These are phyloP conservation scores for Pseudogymnoascus verrucosus DNA, from an alignment of 2,329 filamentous ascomycete genomes.

Conservation along the genomic window DNA sequence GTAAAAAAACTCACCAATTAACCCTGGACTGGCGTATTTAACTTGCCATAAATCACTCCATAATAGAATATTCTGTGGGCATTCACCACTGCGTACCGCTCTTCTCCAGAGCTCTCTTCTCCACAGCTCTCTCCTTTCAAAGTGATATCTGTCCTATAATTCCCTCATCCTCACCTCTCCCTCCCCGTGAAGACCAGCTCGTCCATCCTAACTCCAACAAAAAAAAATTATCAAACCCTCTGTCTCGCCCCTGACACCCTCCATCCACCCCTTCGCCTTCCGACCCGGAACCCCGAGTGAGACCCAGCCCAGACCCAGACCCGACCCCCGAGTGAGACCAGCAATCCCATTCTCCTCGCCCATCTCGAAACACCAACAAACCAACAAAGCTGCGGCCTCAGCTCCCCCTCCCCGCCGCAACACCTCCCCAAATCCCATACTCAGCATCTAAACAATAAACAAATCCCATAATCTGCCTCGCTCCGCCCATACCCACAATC, in stretches of 20 bases:
- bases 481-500: background rate
- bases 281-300: background rate
- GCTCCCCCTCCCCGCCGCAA: background rate
- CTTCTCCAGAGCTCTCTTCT: background rate
- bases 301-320: background rate
- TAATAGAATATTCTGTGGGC: background rate
- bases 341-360: background rate
- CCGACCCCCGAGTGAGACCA: background rate
- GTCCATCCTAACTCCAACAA: background rate
- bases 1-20: too few relatives aligned
- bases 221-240: background rate
- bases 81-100: background rate
- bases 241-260: background rate
- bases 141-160: background rate
- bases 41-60: background rate
- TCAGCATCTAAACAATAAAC: background rate
- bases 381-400: background rate
- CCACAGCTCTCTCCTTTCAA: background rate
- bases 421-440: background rate
- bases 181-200: background rate
- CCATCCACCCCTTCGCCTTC: background rate
- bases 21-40: too few relatives aligned
- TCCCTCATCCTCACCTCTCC: background rate
- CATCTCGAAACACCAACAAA: slow-evolving; percentile 2
- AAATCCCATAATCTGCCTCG: slow-evolving; percentile 2